Evolutionary conservation across 2,329 filamentous ascomycete species (phyloP), one percentile per base, ranked within the genome.

Genomic region (Orbilia oligospora): DNA sequence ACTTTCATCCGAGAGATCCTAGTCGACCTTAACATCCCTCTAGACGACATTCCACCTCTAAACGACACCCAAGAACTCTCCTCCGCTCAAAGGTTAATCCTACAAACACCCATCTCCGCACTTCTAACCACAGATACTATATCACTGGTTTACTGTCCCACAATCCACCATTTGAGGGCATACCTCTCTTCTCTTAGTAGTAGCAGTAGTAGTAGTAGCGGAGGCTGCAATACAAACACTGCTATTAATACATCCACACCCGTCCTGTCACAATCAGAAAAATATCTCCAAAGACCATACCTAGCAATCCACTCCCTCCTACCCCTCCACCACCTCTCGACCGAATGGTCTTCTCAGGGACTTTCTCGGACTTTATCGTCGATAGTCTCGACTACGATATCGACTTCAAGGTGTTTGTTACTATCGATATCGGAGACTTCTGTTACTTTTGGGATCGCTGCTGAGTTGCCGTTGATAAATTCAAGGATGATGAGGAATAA

Each of bases 401-500:
- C 33, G 4, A 78, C 27, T 6, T 68, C 51, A 5, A 67, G 51
- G 3, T n/a, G n/a, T 9, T 41, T 78, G 3, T 5, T 78, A 2
- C 14, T 78, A 1, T 78, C 73, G 1, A 24, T 78, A 48, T 72
- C 73, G 3, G 49, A 55, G 6, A 58, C 10, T 53, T 78, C 75
- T 1, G 16, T 24, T 2, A 46, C 46, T 1, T 78, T 78, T 33
- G 75, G 75, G 3, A 58, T 69, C 2, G 38, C 33, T 10, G 68
- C 75, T 5, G 68, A 78, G 18, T 10, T 78, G 12, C 75, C 75
- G 24, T 51, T 78, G 24, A 61, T 78, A 14, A 78, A 78, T 48
- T 68, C 63, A 9, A 10, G 63, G 14, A 78, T 78, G 75, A 78
- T 78, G 75, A 67, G 58, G 46, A 78, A 78, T 24, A 78, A 78